A percentile compares a stretch with the other conserved stretches of the same genome.
Conservation (phyloP, 768 basidiomycete species). For the Suillus plorans region DNA sequence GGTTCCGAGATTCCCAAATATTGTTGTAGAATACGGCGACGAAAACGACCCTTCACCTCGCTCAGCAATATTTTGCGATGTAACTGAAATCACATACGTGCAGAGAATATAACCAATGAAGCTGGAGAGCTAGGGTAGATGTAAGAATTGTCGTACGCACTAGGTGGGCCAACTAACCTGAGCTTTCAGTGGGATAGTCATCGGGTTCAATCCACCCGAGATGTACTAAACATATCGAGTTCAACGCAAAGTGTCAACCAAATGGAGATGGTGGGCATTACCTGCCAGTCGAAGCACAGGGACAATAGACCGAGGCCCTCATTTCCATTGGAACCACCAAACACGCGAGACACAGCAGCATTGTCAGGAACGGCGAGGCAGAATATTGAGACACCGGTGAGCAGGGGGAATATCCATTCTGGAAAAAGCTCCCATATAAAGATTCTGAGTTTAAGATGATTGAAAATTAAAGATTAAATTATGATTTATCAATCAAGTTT, state of each 20-base stretch:
- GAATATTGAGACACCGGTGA: slow-evolving; percentile 57
- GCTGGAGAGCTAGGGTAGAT: slow-evolving; percentile 34
- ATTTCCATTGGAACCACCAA: slow-evolving; percentile 62
- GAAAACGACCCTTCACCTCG: slow-evolving; percentile 27
- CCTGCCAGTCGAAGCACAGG: slow-evolving; percentile 63
- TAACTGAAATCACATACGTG: slow-evolving; percentile 34
- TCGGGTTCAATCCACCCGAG: slow-evolving; percentile 36
- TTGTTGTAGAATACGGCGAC: slow-evolving; percentile 44
- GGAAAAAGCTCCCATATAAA: slow-evolving; percentile 46
- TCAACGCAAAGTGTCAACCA: slow-evolving; percentile 38
- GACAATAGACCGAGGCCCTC: slow-evolving; percentile 63
- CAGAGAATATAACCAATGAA: slow-evolving; percentile 51
- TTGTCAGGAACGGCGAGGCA: slow-evolving; percentile 52
- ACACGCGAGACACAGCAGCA: slow-evolving; percentile 51
- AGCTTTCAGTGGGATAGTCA: slow-evolving; percentile 54
- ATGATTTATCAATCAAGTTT: background rate
- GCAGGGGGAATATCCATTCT: slow-evolving; percentile 34
- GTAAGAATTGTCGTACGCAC: background rate
- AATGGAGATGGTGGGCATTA: background rate
- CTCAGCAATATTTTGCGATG: background rate
- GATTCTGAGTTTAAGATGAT: slow-evolving; percentile 24
- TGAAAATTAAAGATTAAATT: background rate
- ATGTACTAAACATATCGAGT: slow-evolving; percentile 38
- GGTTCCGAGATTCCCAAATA: slow-evolving; percentile 55
- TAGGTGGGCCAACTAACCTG: slow-evolving; percentile 26